These are phyloP conservation scores for Podospora bellae-mahoneyi DNA, from an alignment of 495 filamentous ascomycete genomes.

Conservation along the genomic window DNA sequence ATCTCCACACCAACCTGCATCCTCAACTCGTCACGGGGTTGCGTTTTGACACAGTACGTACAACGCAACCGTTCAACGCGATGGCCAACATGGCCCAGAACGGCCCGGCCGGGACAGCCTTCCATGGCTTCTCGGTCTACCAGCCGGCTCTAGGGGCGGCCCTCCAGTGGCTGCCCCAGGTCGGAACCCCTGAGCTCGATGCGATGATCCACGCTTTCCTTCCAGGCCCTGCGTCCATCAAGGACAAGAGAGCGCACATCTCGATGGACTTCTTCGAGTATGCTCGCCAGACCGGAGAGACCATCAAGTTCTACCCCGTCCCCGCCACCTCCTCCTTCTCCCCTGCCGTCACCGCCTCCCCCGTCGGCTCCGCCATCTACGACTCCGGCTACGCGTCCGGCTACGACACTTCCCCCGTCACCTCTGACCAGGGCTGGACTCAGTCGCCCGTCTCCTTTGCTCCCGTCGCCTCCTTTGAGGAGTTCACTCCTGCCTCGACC, in stretches of 20 bases:
- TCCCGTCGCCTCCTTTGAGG: slow-evolving; percentile 22
- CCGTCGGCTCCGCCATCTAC: slow-evolving; percentile 35
- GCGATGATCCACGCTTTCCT: slow-evolving; percentile 51
- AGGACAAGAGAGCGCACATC: slow-evolving; percentile 51
- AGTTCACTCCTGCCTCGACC: slow-evolving; percentile 18
- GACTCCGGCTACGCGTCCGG: slow-evolving; percentile 45
- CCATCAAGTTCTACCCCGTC: slow-evolving; percentile 52
- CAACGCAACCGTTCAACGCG: slow-evolving; percentile 5
- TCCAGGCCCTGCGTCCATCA: slow-evolving; percentile 46
- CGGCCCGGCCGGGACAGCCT: slow-evolving; percentile 34
- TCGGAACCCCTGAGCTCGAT: slow-evolving; percentile 53
- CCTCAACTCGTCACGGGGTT: slow-evolving; percentile 11
- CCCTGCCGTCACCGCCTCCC: slow-evolving; percentile 36
- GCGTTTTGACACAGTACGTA: slow-evolving; percentile 4
- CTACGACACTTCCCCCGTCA: slow-evolving; percentile 44
- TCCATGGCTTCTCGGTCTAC: slow-evolving; percentile 49
- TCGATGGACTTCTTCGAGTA: slow-evolving; percentile 54
- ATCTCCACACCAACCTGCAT: not conserved
- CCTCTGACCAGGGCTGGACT: slow-evolving; percentile 41
- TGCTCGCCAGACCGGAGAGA: slow-evolving; percentile 41
- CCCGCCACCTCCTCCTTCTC: slow-evolving; percentile 35
- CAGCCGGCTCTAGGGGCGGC: slow-evolving; percentile 48
- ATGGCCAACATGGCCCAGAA: slow-evolving; percentile 42
- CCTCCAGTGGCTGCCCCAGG: slow-evolving; percentile 52
- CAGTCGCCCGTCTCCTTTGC: slow-evolving; percentile 29